Conservation (phyloP, 31 red algal genomes). For the Odonthalia washingtoniensis region DNA sequence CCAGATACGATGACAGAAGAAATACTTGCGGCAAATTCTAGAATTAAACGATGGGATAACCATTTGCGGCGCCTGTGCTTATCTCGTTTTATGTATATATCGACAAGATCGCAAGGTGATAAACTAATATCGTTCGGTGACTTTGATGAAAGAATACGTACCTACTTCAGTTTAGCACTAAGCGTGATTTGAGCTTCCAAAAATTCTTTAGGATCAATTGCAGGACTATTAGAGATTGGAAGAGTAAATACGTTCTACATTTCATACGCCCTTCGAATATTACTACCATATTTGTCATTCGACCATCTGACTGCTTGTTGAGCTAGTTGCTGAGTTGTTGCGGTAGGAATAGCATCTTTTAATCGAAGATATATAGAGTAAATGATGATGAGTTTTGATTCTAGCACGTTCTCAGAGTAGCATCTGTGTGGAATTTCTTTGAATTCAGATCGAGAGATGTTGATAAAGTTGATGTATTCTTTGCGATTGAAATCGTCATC, state of each 20-base stretch:
- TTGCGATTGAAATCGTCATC: not conserved
- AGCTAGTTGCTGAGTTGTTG: too few relatives aligned
- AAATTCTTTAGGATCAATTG: not conserved
- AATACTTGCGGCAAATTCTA: too few relatives aligned
- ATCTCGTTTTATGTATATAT: too few relatives aligned
- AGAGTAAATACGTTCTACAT: not conserved
- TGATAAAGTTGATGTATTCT: not conserved
- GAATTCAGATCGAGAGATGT: not conserved
- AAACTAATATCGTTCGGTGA: too few relatives aligned
- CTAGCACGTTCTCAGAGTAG: not conserved
- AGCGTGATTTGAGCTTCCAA: not conserved
- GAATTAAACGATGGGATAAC: too few relatives aligned
- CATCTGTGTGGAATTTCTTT: not conserved
- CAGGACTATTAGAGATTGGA: too few relatives aligned
- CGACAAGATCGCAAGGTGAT: too few relatives aligned
- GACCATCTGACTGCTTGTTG: not conserved
- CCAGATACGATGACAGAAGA: too few relatives aligned
- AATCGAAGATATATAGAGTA: conserved; percentile 14
- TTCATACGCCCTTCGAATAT: not conserved
- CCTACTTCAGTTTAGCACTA: too few relatives aligned
- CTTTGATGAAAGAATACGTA: too few relatives aligned
- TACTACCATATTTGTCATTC: conserved; percentile 9
- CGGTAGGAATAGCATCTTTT: not conserved
- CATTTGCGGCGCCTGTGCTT: too few relatives aligned
- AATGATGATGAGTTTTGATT: conserved; percentile 14